Base-by-base conservation (phyloP, 1,284 basidiomycete genomes). In the Paramarasmius palmivorus region DNA sequence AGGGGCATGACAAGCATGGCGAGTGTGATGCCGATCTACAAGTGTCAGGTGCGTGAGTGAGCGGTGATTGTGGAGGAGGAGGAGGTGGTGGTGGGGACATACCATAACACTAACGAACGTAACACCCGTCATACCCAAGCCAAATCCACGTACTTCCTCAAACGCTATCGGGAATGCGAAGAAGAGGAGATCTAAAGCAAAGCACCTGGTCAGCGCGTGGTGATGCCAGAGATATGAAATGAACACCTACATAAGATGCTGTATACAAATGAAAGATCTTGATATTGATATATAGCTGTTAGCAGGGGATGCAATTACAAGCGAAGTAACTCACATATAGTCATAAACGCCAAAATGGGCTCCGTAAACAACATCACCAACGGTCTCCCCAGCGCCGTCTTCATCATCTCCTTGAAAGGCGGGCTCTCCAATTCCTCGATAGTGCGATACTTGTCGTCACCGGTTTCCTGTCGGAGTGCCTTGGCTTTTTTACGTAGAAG, bases 51-150 rank as follows among this genome's bases (percentile, higher is more conserved):
- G 17, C 37, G 23, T 26, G 32, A 19, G 20, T 48, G 19, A 48
- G 32, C 50, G 1, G 25, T 14, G 39, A 19, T 34, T 2, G 41
- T 6, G n/a, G 32, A 19, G 22, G 46, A 15, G 40, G 35, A 61
- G 6, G 20, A 41, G 25, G 2, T 9, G 17, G 12, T 2, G 5
- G 15, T 6, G 22, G 9, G n/a, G 9, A 8, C 65, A 53, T 68
- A 69, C 70, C 69, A 65, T 78, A 50, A 83, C 76, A 52, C 77
- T 77, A 57, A 82, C 68, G 59, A 82, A 80, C 8, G 80, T 72
- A 14, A 79, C 70, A 9, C 79, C 78, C 9, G 71, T 72, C 53
- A 79, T 69, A 42, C 75, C 76, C 3, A 58, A 59, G 53, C 69
- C 72, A 63, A 78, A 77, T 0, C 74, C 74, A 29, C 78, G 67